Evolutionary conservation across 305 asterid genomes (phyloP), one percentile per base, ranked within the genome.

Genomic region (Fraxinus ornus): DNA sequence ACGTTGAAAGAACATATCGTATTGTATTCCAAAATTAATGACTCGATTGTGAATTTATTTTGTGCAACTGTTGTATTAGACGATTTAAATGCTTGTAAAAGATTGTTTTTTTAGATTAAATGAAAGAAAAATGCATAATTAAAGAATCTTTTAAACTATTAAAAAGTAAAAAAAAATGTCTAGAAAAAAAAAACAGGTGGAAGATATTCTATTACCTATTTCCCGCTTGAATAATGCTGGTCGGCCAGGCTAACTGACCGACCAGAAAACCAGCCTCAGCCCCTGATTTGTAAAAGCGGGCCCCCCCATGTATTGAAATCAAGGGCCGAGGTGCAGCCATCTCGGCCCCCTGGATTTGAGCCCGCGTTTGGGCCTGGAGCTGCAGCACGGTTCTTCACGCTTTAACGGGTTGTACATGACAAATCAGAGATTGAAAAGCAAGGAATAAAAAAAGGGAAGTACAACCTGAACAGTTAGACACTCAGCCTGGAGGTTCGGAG

Each of bases 401-500:
- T 9, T 26, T 28, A 21, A 19, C 7, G 17, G 39, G 37, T 70
- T 70, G 41, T 70, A 70, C 75, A 5, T 13, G 37, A 70, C 75
- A 32, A 70, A 28, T 70, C 41, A 13, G 32, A 24, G 5, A 24
- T 60, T 26, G 17, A 70, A 49, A 28, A 30, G 35, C 41, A 30
- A 70, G 39, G 75, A 70, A 70, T 12, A 68, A 68, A 4, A 49
- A 17, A 52, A 4, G 75, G 5, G 9, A 5, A 68, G 75, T 73
- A 44, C 66, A 76, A 68, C 80, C 47, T 35, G 62, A 76, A 22
- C 81, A 24, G 88, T 85, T 86, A 33, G 84, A 62, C 7, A 37
- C 83, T 83, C 89, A 86, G 75, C 77, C 94, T 81, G 85, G 64
- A 91, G 95, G 93, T 75, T 82, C 84, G 95, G 98, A 85, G 71